phyloP scores from a whole-genome alignment of 495 filamentous ascomycete genomes.

The Schizothecium vesticola region DNA sequence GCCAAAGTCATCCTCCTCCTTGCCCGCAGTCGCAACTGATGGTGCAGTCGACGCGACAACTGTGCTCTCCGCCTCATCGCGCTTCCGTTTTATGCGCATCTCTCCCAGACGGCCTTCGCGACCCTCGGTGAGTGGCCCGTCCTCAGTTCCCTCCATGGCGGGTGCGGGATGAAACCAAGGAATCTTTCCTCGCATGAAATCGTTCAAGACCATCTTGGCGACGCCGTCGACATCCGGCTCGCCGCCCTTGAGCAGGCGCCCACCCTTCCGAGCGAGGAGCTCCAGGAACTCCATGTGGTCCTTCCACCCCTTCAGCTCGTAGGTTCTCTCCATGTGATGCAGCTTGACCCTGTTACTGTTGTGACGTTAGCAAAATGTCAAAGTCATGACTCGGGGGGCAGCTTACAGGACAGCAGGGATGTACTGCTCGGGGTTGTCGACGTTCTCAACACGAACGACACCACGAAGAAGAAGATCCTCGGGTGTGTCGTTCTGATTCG shows the following conservation, averaged over 20 bases:
- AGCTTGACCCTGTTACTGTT: conserved; percentile 62
- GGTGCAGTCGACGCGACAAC: conserved; percentile 30
- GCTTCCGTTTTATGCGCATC: conserved; percentile 55
- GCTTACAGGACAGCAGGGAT: conserved; percentile 73
- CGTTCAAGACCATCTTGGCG: conserved; percentile 90
- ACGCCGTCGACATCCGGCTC: conserved; percentile 91
- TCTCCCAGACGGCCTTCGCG: conserved; percentile 53
- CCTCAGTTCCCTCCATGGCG: conserved; percentile 48
- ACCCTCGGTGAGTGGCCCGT: conserved; percentile 51
- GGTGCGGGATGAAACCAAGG: conserved; percentile 93
- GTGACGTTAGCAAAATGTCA: not conserved
- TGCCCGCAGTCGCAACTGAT: conserved; percentile 12
- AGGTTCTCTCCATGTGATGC: conserved; percentile 88
- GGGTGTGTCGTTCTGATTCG: conserved; percentile 72
- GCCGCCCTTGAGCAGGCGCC: conserved; percentile 77
- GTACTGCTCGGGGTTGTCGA: conserved; percentile 93
- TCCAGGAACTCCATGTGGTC: conserved; percentile 80
- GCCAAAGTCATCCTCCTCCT: conserved; percentile 38
- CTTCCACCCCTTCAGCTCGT: conserved; percentile 71
- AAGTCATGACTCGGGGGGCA: not conserved
- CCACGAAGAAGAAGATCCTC: conserved; percentile 89
- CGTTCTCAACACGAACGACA: conserved; percentile 89
- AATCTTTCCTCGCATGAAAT: conserved; percentile 89
- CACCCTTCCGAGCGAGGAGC: conserved; percentile 78
- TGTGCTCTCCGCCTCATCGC: conserved; percentile 42